These are phyloP conservation scores for Serendipita sp. DNA, from an alignment of 1,284 basidiomycete genomes.

Conservation along the genomic window DNA sequence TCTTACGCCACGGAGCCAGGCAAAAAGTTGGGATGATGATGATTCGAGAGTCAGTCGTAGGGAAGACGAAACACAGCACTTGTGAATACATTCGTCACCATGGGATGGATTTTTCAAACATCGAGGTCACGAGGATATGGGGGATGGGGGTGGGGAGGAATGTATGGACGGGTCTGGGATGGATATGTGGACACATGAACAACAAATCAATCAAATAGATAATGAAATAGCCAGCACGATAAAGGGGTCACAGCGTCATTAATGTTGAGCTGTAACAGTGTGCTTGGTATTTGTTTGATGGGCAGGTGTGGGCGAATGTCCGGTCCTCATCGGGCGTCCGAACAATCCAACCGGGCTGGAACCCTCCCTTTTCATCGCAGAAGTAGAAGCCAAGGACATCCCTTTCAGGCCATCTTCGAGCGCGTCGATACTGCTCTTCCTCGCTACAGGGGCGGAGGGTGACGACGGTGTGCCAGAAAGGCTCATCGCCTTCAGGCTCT, in stretches of 20 bases:
- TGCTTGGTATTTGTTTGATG: neutral
- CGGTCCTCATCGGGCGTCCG: neutral
- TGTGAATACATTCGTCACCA: too few relatives aligned
- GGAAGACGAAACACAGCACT: too few relatives aligned
- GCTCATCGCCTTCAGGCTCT: neutral
- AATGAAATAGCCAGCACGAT: neutral
- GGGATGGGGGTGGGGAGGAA: neutral
- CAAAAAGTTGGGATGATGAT: too few relatives aligned
- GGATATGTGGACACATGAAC: neutral
- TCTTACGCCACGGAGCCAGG: too few relatives aligned
- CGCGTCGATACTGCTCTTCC: slow-evolving; percentile 4
- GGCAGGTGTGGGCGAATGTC: neutral
- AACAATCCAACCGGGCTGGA: neutral
- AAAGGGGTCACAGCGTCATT: neutral
- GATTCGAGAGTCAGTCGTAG: too few relatives aligned
- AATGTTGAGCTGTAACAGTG: slow-evolving; percentile 4
- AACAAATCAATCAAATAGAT: neutral
- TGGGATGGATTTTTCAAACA: neutral
- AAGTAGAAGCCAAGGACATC: neutral
- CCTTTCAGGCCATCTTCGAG: slow-evolving; percentile 9
- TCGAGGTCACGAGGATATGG: neutral
- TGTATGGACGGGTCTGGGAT: neutral
- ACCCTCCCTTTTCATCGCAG: neutral
- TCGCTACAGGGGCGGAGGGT: neutral
- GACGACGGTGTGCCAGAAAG: neutral